These are phyloP conservation scores for Jasminum sambac DNA, from an alignment of 257 asterid species.

Conservation along the genomic window DNA sequence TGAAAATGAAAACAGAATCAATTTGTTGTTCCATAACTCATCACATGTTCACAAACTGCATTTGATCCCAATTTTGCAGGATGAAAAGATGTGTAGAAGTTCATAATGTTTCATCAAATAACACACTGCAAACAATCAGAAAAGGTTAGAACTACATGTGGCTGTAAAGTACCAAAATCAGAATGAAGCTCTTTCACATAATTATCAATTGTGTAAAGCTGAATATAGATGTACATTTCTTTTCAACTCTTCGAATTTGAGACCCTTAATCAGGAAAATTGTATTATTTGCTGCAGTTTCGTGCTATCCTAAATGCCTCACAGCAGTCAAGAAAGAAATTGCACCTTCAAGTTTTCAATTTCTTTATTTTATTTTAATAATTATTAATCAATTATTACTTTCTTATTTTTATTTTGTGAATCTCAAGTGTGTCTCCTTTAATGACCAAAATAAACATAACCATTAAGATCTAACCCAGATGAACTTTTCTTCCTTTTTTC, in stretches of 20 bases:
- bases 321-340: background rate
- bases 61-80: background rate
- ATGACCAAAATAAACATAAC: background rate
- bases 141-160: background rate
- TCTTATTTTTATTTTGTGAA: background rate
- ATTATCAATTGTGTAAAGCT: background rate
- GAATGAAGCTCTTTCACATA: background rate
- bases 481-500: background rate
- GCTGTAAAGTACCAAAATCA: background rate
- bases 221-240: background rate
- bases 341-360: background rate
- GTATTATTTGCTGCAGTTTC: background rate
- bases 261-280: background rate
- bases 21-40: slow-evolving; percentile 6
- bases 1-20: slow-evolving; percentile 21
- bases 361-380: no score
- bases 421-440: background rate
- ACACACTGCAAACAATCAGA: background rate
- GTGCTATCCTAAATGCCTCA: background rate
- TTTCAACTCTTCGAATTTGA: background rate
- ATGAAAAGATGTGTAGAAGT: background rate
- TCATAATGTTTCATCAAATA: background rate
- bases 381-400: no score
- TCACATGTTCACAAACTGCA: background rate
- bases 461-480: background rate